Evolutionary conservation across 1,284 basidiomycete genomes (phyloP).

Genomic region (Singerocomus inundabilis): DNA sequence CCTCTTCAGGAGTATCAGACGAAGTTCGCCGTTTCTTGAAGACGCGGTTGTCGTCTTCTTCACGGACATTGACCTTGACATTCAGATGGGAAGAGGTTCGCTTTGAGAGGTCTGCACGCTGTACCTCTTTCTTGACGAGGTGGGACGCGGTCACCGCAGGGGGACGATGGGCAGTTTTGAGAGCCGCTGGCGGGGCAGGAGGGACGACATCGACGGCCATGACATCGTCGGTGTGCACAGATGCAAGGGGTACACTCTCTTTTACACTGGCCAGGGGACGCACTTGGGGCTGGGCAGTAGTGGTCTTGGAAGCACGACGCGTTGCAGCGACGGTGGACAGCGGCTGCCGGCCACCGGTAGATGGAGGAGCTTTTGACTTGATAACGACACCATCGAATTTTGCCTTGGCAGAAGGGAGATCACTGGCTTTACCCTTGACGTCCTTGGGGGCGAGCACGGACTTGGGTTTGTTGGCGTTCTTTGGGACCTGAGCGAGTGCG

Average conservation of each 20-base stretch:
- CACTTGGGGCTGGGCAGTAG: conserved; percentile 11
- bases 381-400: conserved; percentile 58
- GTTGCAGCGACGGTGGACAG: conserved; percentile 38
- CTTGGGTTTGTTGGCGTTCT: conserved; percentile 49
- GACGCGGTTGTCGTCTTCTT: conserved; percentile 50
- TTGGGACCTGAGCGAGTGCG: conserved; percentile 66
- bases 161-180: conserved; percentile 9
- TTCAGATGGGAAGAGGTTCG: conserved; percentile 28
- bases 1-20: conserved; percentile 60
- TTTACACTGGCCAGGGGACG: conserved; percentile 36
- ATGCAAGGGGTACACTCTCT: conserved; percentile 31
- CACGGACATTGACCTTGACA: conserved; percentile 35
- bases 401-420: conserved; percentile 34
- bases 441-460: conserved; percentile 29
- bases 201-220: conserved; percentile 54
- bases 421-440: conserved; percentile 46
- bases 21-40: conserved; percentile 75
- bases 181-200: not conserved
- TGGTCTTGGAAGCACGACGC: conserved; percentile 28
- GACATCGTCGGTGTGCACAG: conserved; percentile 44
- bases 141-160: conserved; percentile 8
- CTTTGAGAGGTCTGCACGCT: conserved; percentile 30
- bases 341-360: conserved; percentile 37
- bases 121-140: conserved; percentile 29
- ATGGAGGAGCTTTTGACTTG: conserved; percentile 42